phyloP scores from a whole-genome alignment of 2,329 filamentous ascomycete species.

The Ophiocordyceps camponoti-leonardi region DNA sequence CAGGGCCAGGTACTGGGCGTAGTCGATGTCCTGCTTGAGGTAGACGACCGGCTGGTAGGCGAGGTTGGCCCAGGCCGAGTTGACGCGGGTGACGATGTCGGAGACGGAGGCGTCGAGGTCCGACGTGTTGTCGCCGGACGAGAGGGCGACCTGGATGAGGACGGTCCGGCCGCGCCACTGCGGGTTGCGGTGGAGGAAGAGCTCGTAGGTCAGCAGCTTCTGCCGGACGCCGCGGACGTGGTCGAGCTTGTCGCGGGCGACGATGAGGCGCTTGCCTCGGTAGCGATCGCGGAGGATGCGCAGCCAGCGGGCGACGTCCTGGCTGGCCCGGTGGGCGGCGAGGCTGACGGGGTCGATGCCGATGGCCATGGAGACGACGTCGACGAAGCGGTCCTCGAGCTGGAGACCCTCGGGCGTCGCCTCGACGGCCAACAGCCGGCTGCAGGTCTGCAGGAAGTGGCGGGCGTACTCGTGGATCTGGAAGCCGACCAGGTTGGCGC shows the following conservation, averaged over 20 bases:
- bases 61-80: slow-evolving; percentile 77
- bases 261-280: slow-evolving; percentile 75
- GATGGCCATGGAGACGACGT: slow-evolving; percentile 72
- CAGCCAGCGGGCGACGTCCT: slow-evolving; percentile 64
- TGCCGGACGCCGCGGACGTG: slow-evolving; percentile 82
- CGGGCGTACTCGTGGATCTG: slow-evolving; percentile 86
- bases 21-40: slow-evolving; percentile 85
- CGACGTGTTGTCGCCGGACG: slow-evolving; percentile 73
- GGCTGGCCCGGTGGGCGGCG: slow-evolving; percentile 49
- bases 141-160: slow-evolving; percentile 84
- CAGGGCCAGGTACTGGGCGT: slow-evolving; percentile 81
- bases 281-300: slow-evolving; percentile 69
- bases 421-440: slow-evolving; percentile 76
- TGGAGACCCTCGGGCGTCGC: slow-evolving; percentile 78
- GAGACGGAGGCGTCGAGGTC: slow-evolving; percentile 80
- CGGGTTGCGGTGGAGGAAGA: slow-evolving; percentile 88
- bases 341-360: slow-evolving; percentile 77
- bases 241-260: slow-evolving; percentile 87
- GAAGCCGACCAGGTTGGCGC: slow-evolving; percentile 83
- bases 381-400: slow-evolving; percentile 82
- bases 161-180: slow-evolving; percentile 80
- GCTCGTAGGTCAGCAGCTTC: slow-evolving; percentile 80
- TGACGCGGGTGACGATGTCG: slow-evolving; percentile 88
- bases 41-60: slow-evolving; percentile 89
- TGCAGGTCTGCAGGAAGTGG: slow-evolving; percentile 93